These are phyloP conservation scores for Leishmania martiniquensis DNA, from an alignment of 208 protist species.

Conservation along the genomic window DNA sequence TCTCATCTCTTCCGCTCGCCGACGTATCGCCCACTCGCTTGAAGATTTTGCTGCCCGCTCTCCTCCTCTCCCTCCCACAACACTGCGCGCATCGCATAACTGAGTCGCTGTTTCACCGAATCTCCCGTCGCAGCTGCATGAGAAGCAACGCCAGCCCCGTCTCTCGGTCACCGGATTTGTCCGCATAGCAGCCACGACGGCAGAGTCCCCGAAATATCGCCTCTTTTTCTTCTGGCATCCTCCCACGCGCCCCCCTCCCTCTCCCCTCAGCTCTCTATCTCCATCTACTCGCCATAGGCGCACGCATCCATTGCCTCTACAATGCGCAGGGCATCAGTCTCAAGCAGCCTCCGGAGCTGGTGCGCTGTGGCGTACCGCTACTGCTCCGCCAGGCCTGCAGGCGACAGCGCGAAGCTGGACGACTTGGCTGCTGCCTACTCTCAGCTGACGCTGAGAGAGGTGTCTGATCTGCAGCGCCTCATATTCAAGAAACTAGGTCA, in stretches of 20 bases:
- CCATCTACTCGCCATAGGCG: background rate
- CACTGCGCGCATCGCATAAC: background rate
- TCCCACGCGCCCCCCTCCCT: background rate
- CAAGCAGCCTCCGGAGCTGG: slow-evolving; percentile 24
- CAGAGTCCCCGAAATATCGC: background rate
- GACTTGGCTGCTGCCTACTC: slow-evolving; percentile 77
- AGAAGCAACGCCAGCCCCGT: background rate
- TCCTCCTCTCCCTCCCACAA: background rate
- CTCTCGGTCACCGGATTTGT: background rate
- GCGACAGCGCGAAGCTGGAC: slow-evolving; percentile 64
- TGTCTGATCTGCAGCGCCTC: slow-evolving; percentile 86
- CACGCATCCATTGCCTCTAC: background rate
- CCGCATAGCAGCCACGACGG: background rate
- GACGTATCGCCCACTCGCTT: background rate
- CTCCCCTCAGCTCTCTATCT: background rate
- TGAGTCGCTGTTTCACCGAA: background rate
- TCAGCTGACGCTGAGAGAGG: slow-evolving; percentile 87
- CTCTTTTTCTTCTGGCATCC: background rate
- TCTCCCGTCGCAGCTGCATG: background rate
- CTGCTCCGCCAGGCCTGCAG: slow-evolving; percentile 37
- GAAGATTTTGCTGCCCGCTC: background rate
- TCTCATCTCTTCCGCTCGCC: background rate
- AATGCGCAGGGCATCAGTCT: slow-evolving; percentile 48
- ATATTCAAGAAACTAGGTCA: slow-evolving; percentile 93
- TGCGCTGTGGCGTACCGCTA: slow-evolving; percentile 24